Conservation (phyloP, 768 basidiomycete genomes). For the Tephrocybe sp. region DNA sequence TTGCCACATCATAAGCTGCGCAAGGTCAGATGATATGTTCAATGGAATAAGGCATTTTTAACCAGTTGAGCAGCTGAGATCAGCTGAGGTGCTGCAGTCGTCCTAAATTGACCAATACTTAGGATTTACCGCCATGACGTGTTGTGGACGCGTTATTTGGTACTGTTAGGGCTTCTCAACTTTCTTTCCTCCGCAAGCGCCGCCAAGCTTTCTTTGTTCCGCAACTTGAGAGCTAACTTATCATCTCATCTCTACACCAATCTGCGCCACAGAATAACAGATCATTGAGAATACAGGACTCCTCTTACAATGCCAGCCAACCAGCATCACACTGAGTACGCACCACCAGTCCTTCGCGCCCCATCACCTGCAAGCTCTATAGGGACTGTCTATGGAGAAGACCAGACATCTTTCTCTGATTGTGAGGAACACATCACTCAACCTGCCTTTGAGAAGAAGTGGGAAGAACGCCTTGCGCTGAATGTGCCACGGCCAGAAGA, state of each 20-base stretch:
- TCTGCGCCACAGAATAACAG: no score
- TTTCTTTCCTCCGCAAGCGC: not conserved
- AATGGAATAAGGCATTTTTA: no score
- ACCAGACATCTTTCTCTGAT: constrained; percentile 48
- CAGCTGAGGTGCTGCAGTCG: no score
- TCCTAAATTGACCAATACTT: no score
- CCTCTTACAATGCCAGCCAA: constrained; percentile 20
- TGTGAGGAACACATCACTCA: constrained; percentile 38
- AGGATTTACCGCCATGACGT: not conserved
- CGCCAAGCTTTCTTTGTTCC: not conserved
- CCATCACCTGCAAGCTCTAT: constrained; percentile 55
- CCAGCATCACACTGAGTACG: constrained; percentile 43
- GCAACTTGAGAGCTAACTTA: not conserved
- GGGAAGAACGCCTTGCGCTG: constrained; percentile 38
- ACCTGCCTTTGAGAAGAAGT: constrained; percentile 41
- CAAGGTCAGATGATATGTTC: no score
- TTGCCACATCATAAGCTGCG: no score
- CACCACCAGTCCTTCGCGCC: constrained; percentile 45
- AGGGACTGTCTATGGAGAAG: constrained; percentile 44
- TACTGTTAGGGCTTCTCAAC: not conserved
- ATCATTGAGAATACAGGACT: not conserved
- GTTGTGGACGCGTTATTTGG: not conserved
- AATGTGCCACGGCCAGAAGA: constrained; percentile 39
- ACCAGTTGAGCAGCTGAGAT: no score
- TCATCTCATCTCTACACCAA: not conserved